Conservation (phyloP, 345 rosid genomes). For the Syzygium oleosum region DNA sequence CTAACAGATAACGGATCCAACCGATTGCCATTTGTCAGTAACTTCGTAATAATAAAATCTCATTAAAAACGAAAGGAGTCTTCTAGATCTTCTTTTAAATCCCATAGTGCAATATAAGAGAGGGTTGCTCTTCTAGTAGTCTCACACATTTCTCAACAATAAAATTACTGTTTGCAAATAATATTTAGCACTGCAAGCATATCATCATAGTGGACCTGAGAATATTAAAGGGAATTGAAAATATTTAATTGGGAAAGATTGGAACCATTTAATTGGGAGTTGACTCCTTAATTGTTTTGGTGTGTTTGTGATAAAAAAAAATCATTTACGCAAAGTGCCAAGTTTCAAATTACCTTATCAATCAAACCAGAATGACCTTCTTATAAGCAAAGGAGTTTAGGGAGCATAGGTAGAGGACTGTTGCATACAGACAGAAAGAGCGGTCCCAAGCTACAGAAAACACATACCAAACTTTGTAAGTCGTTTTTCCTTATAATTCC, state of each 20-base stretch:
- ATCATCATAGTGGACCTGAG: neutral
- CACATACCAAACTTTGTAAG: constrained; percentile 74
- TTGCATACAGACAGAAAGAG: neutral
- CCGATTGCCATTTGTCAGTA: neutral
- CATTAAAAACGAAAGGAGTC: neutral
- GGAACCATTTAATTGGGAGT: neutral
- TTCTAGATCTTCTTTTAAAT: neutral
- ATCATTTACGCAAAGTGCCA: neutral
- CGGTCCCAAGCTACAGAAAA: neutral
- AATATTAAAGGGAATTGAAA: neutral
- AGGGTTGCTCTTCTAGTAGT: neutral
- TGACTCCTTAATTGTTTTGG: neutral
- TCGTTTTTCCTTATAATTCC: constrained; percentile 77
- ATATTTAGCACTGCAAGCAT: neutral
- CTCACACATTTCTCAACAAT: neutral
- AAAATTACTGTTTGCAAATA: neutral
- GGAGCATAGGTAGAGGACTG: neutral
- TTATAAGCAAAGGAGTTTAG: neutral
- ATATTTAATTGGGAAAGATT: neutral
- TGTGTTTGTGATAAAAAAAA: neutral
- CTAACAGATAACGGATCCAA: neutral
- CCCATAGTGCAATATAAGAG: neutral
- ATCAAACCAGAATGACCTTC: neutral
- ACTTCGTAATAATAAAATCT: neutral
- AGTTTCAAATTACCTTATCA: neutral